These are phyloP conservation scores for Grosmannia huntii DNA, from an alignment of 2,329 filamentous ascomycete genomes.

Conservation along the genomic window DNA sequence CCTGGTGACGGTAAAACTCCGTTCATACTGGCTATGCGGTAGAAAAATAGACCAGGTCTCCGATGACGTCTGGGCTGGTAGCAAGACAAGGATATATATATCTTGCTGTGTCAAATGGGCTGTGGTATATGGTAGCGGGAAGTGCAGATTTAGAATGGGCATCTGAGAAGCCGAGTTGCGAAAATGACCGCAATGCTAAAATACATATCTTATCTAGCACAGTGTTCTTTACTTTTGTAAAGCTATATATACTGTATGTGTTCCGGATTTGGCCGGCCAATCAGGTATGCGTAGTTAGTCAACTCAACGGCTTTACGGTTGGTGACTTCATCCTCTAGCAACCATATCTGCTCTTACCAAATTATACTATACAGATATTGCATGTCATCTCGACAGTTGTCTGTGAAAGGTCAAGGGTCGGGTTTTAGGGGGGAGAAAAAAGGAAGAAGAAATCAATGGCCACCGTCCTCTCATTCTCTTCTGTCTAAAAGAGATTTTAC, in stretches of 20 bases:
- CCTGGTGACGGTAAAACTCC: conserved; percentile 21
- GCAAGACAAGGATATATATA: no score
- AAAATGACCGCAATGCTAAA: neutral
- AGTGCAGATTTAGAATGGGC: neutral
- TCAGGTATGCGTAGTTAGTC: conserved; percentile 17
- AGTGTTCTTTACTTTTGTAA: no score
- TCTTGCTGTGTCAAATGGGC: neutral
- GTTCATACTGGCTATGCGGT: conserved; percentile 26
- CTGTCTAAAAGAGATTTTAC: conserved; percentile 20
- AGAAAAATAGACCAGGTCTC: neutral
- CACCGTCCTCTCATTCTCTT: neutral
- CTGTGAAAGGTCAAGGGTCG: neutral
- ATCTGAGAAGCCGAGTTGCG: neutral
- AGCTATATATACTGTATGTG: conserved; percentile 1
- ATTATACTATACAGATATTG: no score
- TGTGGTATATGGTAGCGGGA: neutral
- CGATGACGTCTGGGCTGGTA: no score
- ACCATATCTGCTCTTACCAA: no score
- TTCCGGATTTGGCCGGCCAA: conserved; percentile 17
- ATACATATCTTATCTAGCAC: no score
- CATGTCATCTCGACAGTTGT: no score
- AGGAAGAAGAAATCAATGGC: neutral
- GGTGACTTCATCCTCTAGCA: no score
- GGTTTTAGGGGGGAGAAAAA: no score
- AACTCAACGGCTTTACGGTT: conserved; percentile 4